These are phyloP conservation scores for Fusarium mexicanum DNA, from an alignment of 2,329 filamentous ascomycete species.

Conservation along the genomic window DNA sequence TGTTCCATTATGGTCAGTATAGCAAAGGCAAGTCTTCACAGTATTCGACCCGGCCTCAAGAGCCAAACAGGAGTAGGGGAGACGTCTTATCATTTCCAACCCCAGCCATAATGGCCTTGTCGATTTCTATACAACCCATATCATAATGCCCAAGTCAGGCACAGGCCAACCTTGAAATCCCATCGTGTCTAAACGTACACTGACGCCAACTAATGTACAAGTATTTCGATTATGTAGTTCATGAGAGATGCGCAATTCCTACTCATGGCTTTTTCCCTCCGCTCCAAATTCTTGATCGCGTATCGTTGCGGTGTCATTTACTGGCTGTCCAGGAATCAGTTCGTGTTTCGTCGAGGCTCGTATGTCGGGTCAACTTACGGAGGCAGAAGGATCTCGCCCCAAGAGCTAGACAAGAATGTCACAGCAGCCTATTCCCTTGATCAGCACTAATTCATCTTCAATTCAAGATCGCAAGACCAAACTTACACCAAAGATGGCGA, in stretches of 20 bases:
- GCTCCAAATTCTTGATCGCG: conserved; percentile 1
- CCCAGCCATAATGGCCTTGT: conserved; percentile 14
- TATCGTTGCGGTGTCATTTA: conserved; percentile 31
- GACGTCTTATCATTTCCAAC: conserved; percentile 3
- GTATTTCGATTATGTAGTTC: conserved; percentile 33
- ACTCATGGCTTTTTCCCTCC: neutral
- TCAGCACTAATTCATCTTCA: neutral
- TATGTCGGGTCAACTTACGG: conserved; percentile 56
- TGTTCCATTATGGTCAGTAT: neutral
- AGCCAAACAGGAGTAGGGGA: neutral
- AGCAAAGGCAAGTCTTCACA: neutral
- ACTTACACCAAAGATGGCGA: conserved; percentile 75
- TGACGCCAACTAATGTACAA: conserved; percentile 43
- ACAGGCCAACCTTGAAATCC: conserved; percentile 21
- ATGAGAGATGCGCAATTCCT: neutral
- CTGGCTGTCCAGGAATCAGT: conserved; percentile 35
- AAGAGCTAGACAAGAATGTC: conserved; percentile 73
- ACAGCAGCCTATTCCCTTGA: conserved; percentile 64
- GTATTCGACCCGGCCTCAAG: too few species aligned
- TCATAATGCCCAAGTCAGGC: conserved; percentile 30
- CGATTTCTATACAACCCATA: conserved; percentile 31
- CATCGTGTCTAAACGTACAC: conserved; percentile 44
- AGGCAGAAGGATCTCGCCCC: conserved; percentile 74
- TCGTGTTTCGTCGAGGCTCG: neutral
- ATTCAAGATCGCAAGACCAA: neutral